Base-by-base conservation (phyloP, 2,329 filamentous ascomycete genomes). In the Verticillium albo-atrum region DNA sequence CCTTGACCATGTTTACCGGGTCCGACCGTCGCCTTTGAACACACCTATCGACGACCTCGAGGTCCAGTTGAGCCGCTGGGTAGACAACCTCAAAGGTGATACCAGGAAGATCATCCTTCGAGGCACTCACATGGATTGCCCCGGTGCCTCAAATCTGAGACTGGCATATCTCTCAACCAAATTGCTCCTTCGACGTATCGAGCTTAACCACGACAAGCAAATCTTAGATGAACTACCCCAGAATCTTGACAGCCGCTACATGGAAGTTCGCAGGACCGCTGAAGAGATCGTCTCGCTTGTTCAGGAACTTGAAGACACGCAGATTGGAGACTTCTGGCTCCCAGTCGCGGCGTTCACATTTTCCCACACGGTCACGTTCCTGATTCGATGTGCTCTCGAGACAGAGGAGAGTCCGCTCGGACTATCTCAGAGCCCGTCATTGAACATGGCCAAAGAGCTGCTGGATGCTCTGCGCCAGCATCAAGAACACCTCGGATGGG, bases 241-340 rank as follows among this genome's bases (percentile, higher is more conserved):
- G 3, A 27, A 42, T 6, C 27, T 57, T 10, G n/a, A 23, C 6
- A 20, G 25, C 54, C 67, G 68, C 2, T 77, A 79, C 58, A 72
- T 76, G 15, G 72, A 77, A 55, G 77, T 77, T 0, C 73, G 79
- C 1, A 67, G 75, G 12, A 75, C 77, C 0, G 76, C 79, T 0
- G 79, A 83, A 59, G 78, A 82, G 1, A 81, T 83, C 17, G 72
- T 82, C 0, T 68, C 77, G 4, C 65, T 83, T 2, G 71, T 79
- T 0, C 78, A 79, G 52, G 79, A 82, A 53, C 66, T 84, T 0
- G 68, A 73, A 4, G 70, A 72, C 4, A 57, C 70, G 1, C 77
- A 82, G 17, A 68, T 82, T 0, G 69, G 71, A 3, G 81, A 78
- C 54, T 83, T 82, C 60, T 84, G 80, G 80, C 69, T 82, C 2